Percentiles rank a stretch among this genome's conserved stretches.
Conservation (phyloP, 495 filamentous ascomycete species). For the Platismatia glauca region DNA sequence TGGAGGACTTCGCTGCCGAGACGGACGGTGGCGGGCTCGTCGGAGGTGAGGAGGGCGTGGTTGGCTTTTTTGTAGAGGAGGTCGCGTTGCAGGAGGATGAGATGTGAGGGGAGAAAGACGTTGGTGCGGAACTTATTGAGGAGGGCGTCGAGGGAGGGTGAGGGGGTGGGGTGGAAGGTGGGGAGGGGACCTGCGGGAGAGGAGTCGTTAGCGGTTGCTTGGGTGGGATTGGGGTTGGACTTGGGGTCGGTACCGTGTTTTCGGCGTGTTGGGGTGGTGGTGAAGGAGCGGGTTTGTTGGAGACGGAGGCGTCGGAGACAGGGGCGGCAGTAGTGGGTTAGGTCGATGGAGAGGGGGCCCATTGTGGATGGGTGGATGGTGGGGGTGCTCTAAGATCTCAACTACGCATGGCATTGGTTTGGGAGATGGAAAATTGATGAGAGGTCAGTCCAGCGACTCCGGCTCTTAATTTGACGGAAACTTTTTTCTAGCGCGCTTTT, state of each 20-base stretch:
- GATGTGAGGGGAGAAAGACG: conserved; percentile 25
- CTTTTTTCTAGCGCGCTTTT: conserved; percentile 10
- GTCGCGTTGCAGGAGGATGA: conserved; percentile 14
- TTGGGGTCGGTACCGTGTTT: conserved; percentile 15
- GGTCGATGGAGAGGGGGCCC: background rate
- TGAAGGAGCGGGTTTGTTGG: conserved; percentile 20
- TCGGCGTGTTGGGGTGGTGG: conserved; percentile 13
- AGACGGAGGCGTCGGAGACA: conserved; percentile 20
- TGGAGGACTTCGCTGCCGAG: conserved; percentile 17
- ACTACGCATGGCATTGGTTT: background rate
- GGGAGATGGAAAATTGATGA: background rate
- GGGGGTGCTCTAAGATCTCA: background rate
- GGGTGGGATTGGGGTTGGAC: background rate
- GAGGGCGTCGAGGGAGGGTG: conserved; percentile 20
- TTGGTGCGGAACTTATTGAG: conserved; percentile 23
- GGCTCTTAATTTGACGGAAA: no score
- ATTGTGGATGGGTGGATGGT: background rate
- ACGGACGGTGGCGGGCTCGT: conserved; percentile 21
- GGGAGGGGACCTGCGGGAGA: conserved; percentile 17
- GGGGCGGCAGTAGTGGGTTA: conserved; percentile 17
- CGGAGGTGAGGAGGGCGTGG: conserved; percentile 20
- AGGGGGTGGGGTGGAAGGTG: conserved; percentile 18
- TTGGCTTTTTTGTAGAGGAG: conserved; percentile 21
- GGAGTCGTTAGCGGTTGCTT: background rate
- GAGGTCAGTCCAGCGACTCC: no score